phyloP scores from a whole-genome alignment of 768 basidiomycete species.

The Phlebiopsis gigantea region DNA sequence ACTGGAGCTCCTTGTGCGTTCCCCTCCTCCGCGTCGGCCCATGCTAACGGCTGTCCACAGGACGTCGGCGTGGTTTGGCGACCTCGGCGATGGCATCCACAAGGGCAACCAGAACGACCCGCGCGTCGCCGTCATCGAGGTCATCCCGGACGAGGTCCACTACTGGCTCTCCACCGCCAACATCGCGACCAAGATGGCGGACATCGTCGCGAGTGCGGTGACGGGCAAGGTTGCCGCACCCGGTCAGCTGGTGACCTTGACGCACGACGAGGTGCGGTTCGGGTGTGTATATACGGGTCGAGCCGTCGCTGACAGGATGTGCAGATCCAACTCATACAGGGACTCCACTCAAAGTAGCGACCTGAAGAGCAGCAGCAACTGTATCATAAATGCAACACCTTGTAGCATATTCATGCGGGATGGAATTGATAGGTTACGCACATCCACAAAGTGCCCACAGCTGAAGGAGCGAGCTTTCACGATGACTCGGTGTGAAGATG shows the following conservation, averaged over 20 bases:
- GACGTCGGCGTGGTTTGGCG: slow-evolving; percentile 75
- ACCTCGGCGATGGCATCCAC: slow-evolving; percentile 80
- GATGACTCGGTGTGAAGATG: too few species aligned
- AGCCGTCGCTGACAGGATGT: not conserved
- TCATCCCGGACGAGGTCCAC: slow-evolving; percentile 74
- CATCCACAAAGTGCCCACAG: too few species aligned
- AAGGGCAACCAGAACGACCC: slow-evolving; percentile 79
- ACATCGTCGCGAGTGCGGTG: slow-evolving; percentile 53
- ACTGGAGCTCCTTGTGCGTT: slow-evolving; percentile 52
- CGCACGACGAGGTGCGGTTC: slow-evolving; percentile 57
- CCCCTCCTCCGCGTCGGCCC: not conserved
- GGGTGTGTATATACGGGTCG: not conserved
- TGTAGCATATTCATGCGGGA: not conserved
- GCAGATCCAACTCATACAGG: slow-evolving; percentile 19
- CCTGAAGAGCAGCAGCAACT: not conserved
- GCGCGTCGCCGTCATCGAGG: slow-evolving; percentile 71
- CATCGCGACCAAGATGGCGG: slow-evolving; percentile 48
- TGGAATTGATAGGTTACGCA: not conserved
- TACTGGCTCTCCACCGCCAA: slow-evolving; percentile 74
- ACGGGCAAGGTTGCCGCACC: slow-evolving; percentile 62
- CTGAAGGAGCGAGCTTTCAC: too few species aligned
- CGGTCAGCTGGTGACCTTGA: slow-evolving; percentile 76
- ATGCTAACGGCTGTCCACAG: slow-evolving; percentile 28
- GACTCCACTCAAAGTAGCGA: slow-evolving; percentile 14
- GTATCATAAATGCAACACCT: not conserved